phyloP scores from a whole-genome alignment of 2,329 filamentous ascomycete genomes.

The Geoglossum cookeanum region DNA sequence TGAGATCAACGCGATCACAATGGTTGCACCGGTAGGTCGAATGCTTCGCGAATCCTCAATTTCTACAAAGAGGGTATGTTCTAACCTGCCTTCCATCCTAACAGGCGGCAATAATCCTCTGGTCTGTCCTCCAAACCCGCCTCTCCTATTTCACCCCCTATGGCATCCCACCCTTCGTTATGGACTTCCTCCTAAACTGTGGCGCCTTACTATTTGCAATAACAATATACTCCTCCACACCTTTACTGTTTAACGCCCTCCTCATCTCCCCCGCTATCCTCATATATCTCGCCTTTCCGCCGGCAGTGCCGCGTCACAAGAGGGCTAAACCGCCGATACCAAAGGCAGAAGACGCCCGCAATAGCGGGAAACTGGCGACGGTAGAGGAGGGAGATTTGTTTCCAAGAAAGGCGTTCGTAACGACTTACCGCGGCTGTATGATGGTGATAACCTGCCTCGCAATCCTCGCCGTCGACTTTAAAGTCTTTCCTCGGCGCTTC shows the following conservation, averaged over 20 bases:
- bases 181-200: conserved; percentile 81
- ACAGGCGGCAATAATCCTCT: conserved; percentile 65
- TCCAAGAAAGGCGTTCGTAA: conserved; percentile 80
- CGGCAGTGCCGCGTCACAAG: conserved; percentile 18
- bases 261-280: conserved; percentile 52
- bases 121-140: conserved; percentile 72
- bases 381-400: conserved; percentile 28
- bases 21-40: conserved; percentile 59
- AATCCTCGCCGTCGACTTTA: conserved; percentile 94
- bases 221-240: conserved; percentile 62
- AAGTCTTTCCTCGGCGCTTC: conserved; percentile 78
- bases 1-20: conserved; percentile 75
- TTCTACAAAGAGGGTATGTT: not conserved
- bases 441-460: conserved; percentile 75
- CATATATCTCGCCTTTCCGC: conserved; percentile 29
- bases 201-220: conserved; percentile 64
- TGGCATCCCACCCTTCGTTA: conserved; percentile 42
- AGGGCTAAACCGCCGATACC: not conserved
- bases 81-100: conserved; percentile 2
- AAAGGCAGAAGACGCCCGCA: no score
- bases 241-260: conserved; percentile 55
- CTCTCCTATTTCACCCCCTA: conserved; percentile 70
- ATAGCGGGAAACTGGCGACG: conserved; percentile 6
- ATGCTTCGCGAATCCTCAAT: not conserved
- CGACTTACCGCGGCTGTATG: conserved; percentile 79